Base-by-base conservation (phyloP, 176 grass and related monocot species). In the Avena insularis region DNA sequence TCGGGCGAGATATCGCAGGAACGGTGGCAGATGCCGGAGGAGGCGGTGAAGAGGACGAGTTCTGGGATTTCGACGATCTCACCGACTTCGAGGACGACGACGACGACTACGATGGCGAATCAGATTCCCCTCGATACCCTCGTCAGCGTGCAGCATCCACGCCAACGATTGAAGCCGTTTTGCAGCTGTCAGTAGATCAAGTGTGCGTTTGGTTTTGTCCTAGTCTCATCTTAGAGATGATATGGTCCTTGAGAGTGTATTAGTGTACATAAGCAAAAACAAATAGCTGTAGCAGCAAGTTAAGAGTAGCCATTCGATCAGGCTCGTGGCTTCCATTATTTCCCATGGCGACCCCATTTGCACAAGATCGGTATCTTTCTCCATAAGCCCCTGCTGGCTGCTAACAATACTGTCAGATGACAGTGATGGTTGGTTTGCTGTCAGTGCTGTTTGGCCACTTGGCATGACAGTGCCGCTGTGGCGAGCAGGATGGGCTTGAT, bases 61-160 rank as follows among this genome's bases (percentile, higher is more conserved):
- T 95, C 46, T 93, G 91, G 94, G 89, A 89, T 29, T 95, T 95
- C n/a, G 82, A 95, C 66, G 89, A 95, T 72, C 91, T 95, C 55
- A 85, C 91, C 73, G 93, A 93, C 20, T 91, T 89, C 8, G 90
- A 94, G 47, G 86, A 89, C 29, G 86, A 93, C 1, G 25, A 25
- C 25, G 89, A 86, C n/a, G 48, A 73, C 75, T 71, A 90, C 29
- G 89, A 88, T 15, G 70, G 87, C 19, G 89, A 94, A 85, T 91
- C 69, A 8, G 89, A 89, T 82, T 93, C 87, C 48, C 94, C 68
- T 91, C 89, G 20, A 89, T 92, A 58, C 77, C 89, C 31, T 94
- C 89, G 31, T 95, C 94, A 6, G 89, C 82, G 7, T 81, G 86
- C 77, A 95, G 94, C 85, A 88, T 88, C 85, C 83, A 88, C 64